phyloP scores from a whole-genome alignment of 805 yeast species.

The Ogataea pilisensis region DNA sequence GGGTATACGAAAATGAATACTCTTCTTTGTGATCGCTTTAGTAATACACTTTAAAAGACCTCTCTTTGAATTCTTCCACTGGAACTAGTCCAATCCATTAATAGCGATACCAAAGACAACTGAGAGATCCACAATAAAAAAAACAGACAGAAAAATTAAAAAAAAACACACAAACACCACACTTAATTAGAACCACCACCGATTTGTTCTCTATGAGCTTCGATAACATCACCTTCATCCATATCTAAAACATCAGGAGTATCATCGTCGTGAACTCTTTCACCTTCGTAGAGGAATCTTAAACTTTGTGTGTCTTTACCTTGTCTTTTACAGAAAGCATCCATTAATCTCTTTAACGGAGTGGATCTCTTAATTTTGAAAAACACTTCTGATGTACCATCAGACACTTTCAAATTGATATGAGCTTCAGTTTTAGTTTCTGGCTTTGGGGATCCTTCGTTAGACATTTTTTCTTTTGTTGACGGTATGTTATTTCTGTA shows the following conservation, averaged over 20 bases:
- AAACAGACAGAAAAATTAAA: not conserved
- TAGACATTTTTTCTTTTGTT: constrained; percentile 24
- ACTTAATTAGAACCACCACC: constrained; percentile 50
- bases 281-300: constrained; percentile 91
- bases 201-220: constrained; percentile 94
- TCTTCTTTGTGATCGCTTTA: too few species aligned
- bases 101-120: too few species aligned
- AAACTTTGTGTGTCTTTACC: constrained; percentile 81
- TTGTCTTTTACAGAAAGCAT: constrained; percentile 96
- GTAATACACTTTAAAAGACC: too few species aligned
- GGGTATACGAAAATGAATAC: too few species aligned
- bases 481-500: not conserved
- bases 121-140: not conserved
- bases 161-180: not conserved
- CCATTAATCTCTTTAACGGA: constrained; percentile 91
- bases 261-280: constrained; percentile 78
- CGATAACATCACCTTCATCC: constrained; percentile 95
- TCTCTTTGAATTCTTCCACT: too few species aligned
- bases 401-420: constrained; percentile 90
- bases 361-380: constrained; percentile 94
- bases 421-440: constrained; percentile 52
- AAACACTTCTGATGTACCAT: constrained; percentile 88
- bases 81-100: too few species aligned
- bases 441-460: constrained; percentile 29
- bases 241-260: constrained; percentile 92